phyloP scores from a whole-genome alignment of 2,329 filamentous ascomycete species.

The Fusarium gaditjirri region DNA sequence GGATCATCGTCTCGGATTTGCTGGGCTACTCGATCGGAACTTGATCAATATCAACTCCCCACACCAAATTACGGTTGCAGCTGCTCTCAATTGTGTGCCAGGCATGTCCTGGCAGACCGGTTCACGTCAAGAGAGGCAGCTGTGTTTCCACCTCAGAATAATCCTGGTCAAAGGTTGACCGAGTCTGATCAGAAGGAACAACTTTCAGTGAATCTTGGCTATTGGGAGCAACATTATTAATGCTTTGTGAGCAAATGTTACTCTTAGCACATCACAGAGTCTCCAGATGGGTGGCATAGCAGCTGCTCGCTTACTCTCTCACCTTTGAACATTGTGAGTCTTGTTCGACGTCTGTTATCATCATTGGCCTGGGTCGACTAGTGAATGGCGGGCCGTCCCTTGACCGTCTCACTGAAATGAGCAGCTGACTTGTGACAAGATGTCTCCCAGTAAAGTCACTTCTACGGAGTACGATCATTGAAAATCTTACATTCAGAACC shows the following conservation, averaged over 20 bases:
- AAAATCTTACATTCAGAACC: background rate
- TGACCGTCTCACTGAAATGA: conserved; percentile 33
- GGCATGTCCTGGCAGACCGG: conserved; percentile 18
- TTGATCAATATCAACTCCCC: conserved; percentile 24
- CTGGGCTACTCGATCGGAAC: conserved; percentile 32
- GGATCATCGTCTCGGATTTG: conserved; percentile 35
- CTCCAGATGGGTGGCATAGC: conserved; percentile 3
- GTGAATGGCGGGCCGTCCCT: conserved; percentile 44
- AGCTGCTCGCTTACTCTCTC: conserved; percentile 11
- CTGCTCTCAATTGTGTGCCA: conserved; percentile 2
- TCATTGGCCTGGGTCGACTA: conserved; percentile 27
- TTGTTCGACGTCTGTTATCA: conserved; percentile 11
- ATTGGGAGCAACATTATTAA: background rate
- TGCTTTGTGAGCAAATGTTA: conserved; percentile 14
- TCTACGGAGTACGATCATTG: background rate
- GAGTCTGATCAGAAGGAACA: conserved; percentile 15
- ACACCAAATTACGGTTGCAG: conserved; percentile 10
- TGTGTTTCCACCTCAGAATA: conserved; percentile 17
- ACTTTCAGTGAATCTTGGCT: background rate
- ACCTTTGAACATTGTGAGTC: background rate
- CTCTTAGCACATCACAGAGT: conserved; percentile 4
- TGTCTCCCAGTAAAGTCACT: background rate
- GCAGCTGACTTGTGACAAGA: conserved; percentile 31
- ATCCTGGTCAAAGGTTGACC: conserved; percentile 5
- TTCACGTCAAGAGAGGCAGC: conserved; percentile 17